Conservation (phyloP, 371 early-diverging fungal species). For the Saksenaea vasiformis region DNA sequence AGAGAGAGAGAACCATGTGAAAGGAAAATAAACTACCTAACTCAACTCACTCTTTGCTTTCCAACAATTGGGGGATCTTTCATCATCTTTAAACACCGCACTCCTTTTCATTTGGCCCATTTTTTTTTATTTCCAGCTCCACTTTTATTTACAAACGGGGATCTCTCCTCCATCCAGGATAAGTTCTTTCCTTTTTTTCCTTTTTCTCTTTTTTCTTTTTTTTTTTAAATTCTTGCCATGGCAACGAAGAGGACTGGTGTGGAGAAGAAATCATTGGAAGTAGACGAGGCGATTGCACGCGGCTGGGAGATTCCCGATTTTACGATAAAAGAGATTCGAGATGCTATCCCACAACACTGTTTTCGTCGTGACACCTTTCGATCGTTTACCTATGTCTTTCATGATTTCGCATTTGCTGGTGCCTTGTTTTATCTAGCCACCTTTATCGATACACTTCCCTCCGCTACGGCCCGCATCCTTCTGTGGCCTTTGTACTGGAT, state of each 20-base stretch:
- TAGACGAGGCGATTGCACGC: conserved; percentile 41
- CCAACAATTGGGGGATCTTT: not conserved
- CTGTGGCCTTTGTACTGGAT: conserved; percentile 83
- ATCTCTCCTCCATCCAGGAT: not conserved
- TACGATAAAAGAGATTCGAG: conserved; percentile 86
- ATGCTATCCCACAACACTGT: conserved; percentile 81
- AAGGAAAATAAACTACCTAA: conserved; percentile 1
- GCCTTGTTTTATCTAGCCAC: conserved; percentile 67
- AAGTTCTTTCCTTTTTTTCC: conserved; percentile 1
- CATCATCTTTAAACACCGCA: not conserved
- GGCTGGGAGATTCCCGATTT: conserved; percentile 68
- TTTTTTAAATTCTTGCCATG: conserved; percentile 7
- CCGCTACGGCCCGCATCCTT: conserved; percentile 30
- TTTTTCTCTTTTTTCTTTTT: conserved; percentile 10
- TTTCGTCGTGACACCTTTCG: conserved; percentile 75
- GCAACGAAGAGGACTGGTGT: conserved; percentile 5
- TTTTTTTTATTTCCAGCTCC: conserved; percentile 6
- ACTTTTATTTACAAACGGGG: not conserved
- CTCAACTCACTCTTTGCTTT: not conserved
- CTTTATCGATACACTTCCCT: conserved; percentile 57
- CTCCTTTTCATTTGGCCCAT: not conserved
- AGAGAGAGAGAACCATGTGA: not conserved
- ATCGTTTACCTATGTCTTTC: conserved; percentile 70
- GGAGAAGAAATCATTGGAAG: conserved; percentile 4
- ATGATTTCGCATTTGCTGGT: conserved; percentile 67